These are phyloP conservation scores for Albizia julibrissin DNA, from an alignment of 306 rosid species.

Conservation along the genomic window DNA sequence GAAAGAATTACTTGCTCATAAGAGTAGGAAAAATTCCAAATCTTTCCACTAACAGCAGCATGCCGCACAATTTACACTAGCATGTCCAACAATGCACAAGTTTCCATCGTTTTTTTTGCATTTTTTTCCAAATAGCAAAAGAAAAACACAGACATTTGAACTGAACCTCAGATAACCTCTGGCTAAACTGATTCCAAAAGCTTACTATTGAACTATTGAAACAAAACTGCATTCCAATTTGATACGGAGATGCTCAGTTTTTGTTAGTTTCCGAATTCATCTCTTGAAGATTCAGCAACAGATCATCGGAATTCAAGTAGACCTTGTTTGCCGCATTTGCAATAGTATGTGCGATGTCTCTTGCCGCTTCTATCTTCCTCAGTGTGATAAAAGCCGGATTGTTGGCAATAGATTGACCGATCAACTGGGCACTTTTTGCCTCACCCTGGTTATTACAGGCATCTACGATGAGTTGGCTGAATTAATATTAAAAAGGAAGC, in stretches of 20 bases:
- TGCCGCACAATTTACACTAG: background rate
- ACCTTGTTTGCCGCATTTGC: conserved; percentile 66
- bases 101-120: background rate
- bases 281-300: conserved; percentile 80
- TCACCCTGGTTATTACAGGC: conserved; percentile 58
- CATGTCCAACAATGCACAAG: background rate
- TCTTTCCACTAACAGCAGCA: background rate
- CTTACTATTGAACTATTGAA: background rate
- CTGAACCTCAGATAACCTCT: conserved; percentile 11
- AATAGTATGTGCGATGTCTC: conserved; percentile 77
- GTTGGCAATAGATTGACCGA: conserved; percentile 79
- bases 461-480: background rate
- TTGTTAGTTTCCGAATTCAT: conserved; percentile 51
- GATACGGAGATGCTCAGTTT: conserved; percentile 26
- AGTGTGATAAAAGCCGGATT: conserved; percentile 77
- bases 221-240: conserved; percentile 7
- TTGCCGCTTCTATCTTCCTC: conserved; percentile 91
- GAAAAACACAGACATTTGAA: background rate
- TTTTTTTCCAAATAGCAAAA: background rate
- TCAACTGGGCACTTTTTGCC: conserved; percentile 79
- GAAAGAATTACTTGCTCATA: background rate
- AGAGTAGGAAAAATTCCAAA: background rate
- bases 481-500: background rate
- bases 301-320: conserved; percentile 67
- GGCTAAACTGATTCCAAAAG: conserved; percentile 6